Evolutionary conservation across 768 basidiomycete genomes (phyloP).

Genomic region (Chalciporus piperatus): DNA sequence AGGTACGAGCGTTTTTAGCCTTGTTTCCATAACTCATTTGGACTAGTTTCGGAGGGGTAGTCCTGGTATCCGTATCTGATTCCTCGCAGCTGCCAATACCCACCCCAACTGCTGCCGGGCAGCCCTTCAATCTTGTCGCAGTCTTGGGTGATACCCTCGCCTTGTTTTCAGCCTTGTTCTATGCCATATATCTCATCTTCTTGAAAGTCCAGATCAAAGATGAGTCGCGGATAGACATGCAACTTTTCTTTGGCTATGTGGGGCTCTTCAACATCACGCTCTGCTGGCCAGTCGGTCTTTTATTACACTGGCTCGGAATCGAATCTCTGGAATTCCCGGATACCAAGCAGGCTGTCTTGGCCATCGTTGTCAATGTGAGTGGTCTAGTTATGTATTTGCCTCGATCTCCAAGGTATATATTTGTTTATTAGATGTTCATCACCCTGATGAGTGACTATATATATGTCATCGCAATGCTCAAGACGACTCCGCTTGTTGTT

Average conservation of each 20-base stretch:
- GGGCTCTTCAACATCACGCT: constrained; percentile 79
- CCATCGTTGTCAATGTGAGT: constrained; percentile 56
- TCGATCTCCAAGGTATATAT: not conserved
- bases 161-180: constrained; percentile 82
- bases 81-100: constrained; percentile 34
- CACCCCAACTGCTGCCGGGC: constrained; percentile 8
- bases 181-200: constrained; percentile 84
- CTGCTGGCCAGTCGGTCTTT: constrained; percentile 73
- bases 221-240: constrained; percentile 88
- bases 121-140: constrained; percentile 25
- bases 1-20: constrained; percentile 49
- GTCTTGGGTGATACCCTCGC: constrained; percentile 78
- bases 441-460: constrained; percentile 83
- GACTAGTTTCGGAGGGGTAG: constrained; percentile 73
- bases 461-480: constrained; percentile 90
- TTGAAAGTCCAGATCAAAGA: constrained; percentile 83
- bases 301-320: constrained; percentile 69
- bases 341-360: constrained; percentile 44
- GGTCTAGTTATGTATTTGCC: not conserved
- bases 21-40: constrained; percentile 5
- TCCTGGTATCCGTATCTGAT: constrained; percentile 89
- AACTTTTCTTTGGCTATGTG: constrained; percentile 92
- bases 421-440: constrained; percentile 64
- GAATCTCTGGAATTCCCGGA: constrained; percentile 76
- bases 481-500: constrained; percentile 91